Evolutionary conservation across 345 rosid species (phyloP).

Genomic region (Rhodamnia rubescens): DNA sequence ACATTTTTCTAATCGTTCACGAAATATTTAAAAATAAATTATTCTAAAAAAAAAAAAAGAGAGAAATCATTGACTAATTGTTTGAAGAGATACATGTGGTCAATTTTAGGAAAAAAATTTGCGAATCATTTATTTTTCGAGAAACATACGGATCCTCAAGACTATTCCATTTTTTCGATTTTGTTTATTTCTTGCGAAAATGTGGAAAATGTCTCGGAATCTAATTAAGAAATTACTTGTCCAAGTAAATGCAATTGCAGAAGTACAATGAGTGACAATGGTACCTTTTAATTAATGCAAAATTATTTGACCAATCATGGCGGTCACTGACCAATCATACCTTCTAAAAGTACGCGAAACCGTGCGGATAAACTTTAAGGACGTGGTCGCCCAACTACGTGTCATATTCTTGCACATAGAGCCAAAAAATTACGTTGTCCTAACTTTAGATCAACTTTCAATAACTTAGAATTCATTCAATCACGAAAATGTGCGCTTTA

Average conservation of each 20-base stretch:
- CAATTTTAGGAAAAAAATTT: neutral
- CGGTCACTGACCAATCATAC: neutral
- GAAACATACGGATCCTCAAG: neutral
- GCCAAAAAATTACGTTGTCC: neutral
- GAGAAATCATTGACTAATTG: neutral
- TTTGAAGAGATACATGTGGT: rapidly evolving
- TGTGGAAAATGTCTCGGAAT: neutral
- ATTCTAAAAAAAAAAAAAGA: neutral
- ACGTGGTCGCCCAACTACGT: neutral
- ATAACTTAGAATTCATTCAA: neutral
- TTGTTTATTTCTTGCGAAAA: neutral
- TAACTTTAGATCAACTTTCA: neutral
- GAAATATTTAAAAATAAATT: neutral
- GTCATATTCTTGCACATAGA: neutral
- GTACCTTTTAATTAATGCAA: neutral
- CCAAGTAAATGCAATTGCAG: neutral
- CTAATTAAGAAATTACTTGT: neutral
- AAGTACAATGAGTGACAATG: neutral
- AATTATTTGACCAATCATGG: neutral
- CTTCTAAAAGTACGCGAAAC: neutral
- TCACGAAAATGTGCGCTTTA: neutral
- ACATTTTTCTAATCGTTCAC: neutral
- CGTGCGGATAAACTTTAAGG: neutral
- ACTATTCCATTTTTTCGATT: neutral
- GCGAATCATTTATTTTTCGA: neutral